Evolutionary conservation across 2,329 filamentous ascomycete genomes (phyloP).

Genomic region (Fusarium sp.): DNA sequence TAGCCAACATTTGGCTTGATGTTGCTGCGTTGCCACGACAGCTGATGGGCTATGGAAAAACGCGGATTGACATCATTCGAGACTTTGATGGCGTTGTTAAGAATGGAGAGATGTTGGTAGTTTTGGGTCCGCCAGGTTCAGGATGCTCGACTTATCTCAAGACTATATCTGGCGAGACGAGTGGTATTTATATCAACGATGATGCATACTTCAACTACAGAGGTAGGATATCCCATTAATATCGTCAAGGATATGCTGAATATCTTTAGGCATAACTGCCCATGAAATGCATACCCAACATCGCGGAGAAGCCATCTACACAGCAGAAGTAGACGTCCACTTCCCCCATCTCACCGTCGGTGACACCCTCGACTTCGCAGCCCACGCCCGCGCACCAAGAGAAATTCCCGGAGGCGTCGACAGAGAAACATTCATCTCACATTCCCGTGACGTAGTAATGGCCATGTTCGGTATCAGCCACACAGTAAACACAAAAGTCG

Average conservation of each 20-base stretch:
- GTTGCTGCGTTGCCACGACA: constrained; percentile 55
- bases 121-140: constrained; percentile 73
- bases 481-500: constrained; percentile 74
- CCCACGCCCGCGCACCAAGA: constrained; percentile 71
- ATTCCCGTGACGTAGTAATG: constrained; percentile 76
- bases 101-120: constrained; percentile 77
- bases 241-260: neutral
- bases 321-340: constrained; percentile 82
- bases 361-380: constrained; percentile 80
- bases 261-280: constrained; percentile 28
- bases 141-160: constrained; percentile 86
- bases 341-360: constrained; percentile 80
- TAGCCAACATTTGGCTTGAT: constrained; percentile 68
- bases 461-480: constrained; percentile 77
- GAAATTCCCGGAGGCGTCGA: constrained; percentile 66
- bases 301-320: constrained; percentile 85
- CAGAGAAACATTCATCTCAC: constrained; percentile 63
- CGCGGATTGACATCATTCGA: constrained; percentile 72
- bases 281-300: constrained; percentile 40
- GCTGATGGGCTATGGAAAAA: constrained; percentile 63
- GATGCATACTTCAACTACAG: constrained; percentile 82
- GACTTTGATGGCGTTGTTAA: constrained; percentile 73
- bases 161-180: constrained; percentile 81
- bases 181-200: constrained; percentile 77
- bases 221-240: constrained; percentile 51